Evolutionary conservation across 2,329 filamentous ascomycete species (phyloP).

Genomic region (Coleophoma crateriformis): DNA sequence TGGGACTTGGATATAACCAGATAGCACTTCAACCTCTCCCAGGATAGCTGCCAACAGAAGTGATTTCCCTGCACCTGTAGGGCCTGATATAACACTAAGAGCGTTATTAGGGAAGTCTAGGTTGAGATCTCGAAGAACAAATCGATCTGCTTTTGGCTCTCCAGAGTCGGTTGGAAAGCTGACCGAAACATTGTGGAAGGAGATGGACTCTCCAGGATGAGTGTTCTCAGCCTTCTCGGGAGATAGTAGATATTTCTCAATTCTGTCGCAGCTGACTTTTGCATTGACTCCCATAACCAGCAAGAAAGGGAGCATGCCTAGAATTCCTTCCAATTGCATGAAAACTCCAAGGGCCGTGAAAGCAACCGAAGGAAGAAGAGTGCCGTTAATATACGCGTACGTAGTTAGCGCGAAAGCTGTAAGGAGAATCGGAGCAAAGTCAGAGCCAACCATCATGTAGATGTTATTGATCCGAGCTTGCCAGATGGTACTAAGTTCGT

Average conservation of each 20-base stretch:
- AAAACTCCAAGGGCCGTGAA: conserved; percentile 74
- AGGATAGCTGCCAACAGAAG: conserved; percentile 67
- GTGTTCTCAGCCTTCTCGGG: conserved; percentile 54
- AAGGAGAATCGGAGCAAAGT: conserved; percentile 66
- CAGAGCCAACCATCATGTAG: conserved; percentile 42
- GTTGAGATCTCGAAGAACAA: conserved; percentile 58
- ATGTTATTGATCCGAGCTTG: conserved; percentile 21
- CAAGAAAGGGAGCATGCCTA: conserved; percentile 66
- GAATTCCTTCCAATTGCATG: conserved; percentile 60
- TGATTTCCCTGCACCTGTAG: conserved; percentile 73
- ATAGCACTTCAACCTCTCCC: conserved; percentile 65
- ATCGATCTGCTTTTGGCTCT: conserved; percentile 49
- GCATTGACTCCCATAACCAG: conserved; percentile 65
- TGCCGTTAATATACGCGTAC: conserved; percentile 58
- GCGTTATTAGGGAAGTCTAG: conserved; percentile 61
- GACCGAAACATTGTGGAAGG: conserved; percentile 60
- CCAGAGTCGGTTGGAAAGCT: conserved; percentile 66
- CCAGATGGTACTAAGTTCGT: conserved; percentile 62
- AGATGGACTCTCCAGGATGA: conserved; percentile 51
- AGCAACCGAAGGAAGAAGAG: conserved; percentile 65
- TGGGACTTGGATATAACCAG: conserved; percentile 53
- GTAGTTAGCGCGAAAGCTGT: conserved; percentile 63
- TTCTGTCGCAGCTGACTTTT: conserved; percentile 63
- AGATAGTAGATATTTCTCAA: conserved; percentile 62
- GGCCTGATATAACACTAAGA: conserved; percentile 68